These are phyloP conservation scores for Pelargonium fulgidum DNA, from an alignment of 441 rosid species.

Conservation along the genomic window DNA sequence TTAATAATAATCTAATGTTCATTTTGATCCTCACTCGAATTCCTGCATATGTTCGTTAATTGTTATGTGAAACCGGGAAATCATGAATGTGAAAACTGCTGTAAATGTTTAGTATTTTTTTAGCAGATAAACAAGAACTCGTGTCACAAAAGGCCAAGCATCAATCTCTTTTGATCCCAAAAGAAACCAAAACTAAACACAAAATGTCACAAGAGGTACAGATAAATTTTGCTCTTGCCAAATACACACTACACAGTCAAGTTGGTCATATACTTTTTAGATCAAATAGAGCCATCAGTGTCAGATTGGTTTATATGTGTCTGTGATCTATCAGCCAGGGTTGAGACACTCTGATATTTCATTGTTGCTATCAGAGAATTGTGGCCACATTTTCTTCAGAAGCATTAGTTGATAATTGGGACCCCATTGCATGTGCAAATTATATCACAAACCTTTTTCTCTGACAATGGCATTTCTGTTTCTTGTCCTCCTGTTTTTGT, in stretches of 20 bases:
- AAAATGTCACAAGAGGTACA: neutral
- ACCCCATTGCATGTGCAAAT: neutral
- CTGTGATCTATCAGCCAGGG: conserved; percentile 2
- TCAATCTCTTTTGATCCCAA: neutral
- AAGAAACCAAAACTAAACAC: neutral
- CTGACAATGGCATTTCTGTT: neutral
- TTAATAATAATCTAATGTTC: too few relatives aligned
- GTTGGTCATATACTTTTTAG: neutral
- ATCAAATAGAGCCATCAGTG: neutral
- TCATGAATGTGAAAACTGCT: too few relatives aligned
- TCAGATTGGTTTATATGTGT: neutral
- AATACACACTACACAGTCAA: neutral
- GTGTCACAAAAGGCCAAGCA: neutral
- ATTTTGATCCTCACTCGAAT: too few relatives aligned
- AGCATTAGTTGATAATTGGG: neutral
- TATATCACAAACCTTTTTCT: too few relatives aligned
- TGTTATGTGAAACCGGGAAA: neutral
- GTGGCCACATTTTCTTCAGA: neutral
- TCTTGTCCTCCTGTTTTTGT: conserved; percentile 2
- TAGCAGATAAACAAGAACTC: too few relatives aligned
- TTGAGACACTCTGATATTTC: conserved; percentile 1
- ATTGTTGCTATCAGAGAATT: conserved; percentile 1
- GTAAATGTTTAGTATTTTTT: too few relatives aligned
- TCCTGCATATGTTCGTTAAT: too few relatives aligned
- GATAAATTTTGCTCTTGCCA: neutral